phyloP scores from a whole-genome alignment of 2,329 filamentous ascomycete genomes.

The Fonsecaea pugnacius region DNA sequence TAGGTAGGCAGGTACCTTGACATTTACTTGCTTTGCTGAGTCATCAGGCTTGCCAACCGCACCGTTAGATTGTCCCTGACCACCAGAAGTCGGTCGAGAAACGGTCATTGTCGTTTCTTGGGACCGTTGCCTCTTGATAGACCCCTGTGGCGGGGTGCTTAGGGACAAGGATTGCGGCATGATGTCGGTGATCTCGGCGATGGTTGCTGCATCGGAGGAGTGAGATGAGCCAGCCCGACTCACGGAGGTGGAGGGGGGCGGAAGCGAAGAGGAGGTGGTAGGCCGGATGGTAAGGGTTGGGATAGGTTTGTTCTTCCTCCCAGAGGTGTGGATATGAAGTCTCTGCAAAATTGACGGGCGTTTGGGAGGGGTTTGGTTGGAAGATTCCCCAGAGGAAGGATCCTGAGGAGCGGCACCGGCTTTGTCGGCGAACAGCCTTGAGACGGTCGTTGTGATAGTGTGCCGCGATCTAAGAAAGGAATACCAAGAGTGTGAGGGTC shows the following conservation, averaged over 20 bases:
- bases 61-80: slow-evolving; percentile 20
- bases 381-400: slow-evolving; percentile 32
- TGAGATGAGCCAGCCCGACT: slow-evolving; percentile 31
- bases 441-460: slow-evolving; percentile 35
- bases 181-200: slow-evolving; percentile 34
- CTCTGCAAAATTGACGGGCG: slow-evolving; percentile 36
- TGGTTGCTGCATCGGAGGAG: slow-evolving; percentile 33
- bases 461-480: slow-evolving; percentile 7
- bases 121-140: slow-evolving; percentile 36
- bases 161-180: slow-evolving; percentile 35
- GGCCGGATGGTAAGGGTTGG: slow-evolving; percentile 32
- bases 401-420: slow-evolving; percentile 36
- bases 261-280: slow-evolving; percentile 32
- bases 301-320: slow-evolving; percentile 30
- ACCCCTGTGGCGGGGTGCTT: slow-evolving; percentile 26
- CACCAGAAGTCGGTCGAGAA: slow-evolving; percentile 19
- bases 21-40: slow-evolving; percentile 15
- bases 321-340: slow-evolving; percentile 35
- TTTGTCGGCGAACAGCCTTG: slow-evolving; percentile 36
- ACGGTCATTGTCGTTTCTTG: slow-evolving; percentile 23
- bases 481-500: slow-evolving; percentile 15
- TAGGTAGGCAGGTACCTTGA: slow-evolving; percentile 36
- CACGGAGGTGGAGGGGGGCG: slow-evolving; percentile 22
- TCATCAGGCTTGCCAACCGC: slow-evolving; percentile 15
- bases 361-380: slow-evolving; percentile 19